These are phyloP conservation scores for Coprinellus micaceus DNA, from an alignment of 768 basidiomycete genomes.

Conservation along the genomic window DNA sequence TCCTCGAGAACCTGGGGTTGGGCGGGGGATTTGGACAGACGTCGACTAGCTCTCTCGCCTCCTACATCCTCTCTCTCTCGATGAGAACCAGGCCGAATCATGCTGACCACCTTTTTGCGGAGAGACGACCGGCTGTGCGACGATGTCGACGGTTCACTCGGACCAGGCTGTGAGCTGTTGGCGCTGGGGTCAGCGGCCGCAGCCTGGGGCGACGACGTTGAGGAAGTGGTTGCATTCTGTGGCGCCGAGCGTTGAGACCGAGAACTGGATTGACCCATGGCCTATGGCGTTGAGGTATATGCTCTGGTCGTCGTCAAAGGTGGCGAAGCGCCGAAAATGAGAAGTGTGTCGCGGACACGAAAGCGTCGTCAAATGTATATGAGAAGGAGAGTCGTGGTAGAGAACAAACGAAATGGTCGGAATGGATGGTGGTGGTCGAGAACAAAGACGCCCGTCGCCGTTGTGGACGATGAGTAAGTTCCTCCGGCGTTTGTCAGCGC, in stretches of 20 bases:
- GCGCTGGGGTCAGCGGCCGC: not conserved
- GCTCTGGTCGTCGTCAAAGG: not conserved
- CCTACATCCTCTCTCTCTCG: not conserved
- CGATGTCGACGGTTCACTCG: not conserved
- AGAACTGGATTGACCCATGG: conserved; percentile 15
- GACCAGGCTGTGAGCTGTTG: not conserved
- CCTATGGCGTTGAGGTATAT: not conserved
- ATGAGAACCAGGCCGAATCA: not conserved
- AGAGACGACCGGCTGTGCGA: not conserved
- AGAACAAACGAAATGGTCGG: not conserved
- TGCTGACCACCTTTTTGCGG: not conserved
- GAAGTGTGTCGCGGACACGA: not conserved
- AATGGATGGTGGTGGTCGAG: not conserved
- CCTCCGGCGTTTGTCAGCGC: not conserved
- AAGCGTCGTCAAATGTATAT: not conserved
- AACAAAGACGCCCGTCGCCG: conserved; percentile 1
- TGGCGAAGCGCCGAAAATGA: not conserved
- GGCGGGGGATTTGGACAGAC: no score
- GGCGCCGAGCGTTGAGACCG: conserved; percentile 3
- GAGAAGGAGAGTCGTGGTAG: not conserved
- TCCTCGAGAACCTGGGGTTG: not conserved
- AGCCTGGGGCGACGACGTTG: not conserved
- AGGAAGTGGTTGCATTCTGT: not conserved
- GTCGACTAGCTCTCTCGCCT: no score
- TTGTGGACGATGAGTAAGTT: conserved; percentile 5